Evolutionary conservation across 2,329 filamentous ascomycete genomes (phyloP).

Genomic region (Aureobasidium sp.): DNA sequence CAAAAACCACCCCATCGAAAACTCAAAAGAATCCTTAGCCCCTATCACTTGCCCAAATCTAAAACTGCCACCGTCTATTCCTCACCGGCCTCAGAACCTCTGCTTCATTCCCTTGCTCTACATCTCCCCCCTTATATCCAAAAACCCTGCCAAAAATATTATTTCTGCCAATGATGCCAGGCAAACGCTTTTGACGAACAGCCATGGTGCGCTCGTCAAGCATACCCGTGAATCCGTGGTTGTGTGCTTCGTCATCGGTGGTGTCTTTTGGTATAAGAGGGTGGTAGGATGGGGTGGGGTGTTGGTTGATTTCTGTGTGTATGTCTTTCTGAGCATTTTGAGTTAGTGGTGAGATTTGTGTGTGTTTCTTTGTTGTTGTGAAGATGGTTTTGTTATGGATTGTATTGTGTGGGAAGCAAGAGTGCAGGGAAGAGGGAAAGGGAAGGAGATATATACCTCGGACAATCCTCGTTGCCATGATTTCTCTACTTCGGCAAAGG

Average conservation of each 20-base stretch:
- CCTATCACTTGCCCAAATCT: neutral
- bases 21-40: neutral
- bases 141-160: neutral
- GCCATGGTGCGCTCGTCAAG: slow-evolving; percentile 9
- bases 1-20: neutral
- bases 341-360: neutral
- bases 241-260: neutral
- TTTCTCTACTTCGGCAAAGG: slow-evolving; percentile 8
- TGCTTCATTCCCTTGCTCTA: neutral
- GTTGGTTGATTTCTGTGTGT: neutral
- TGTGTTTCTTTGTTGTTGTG: neutral
- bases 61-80: slow-evolving; percentile 1
- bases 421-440: slow-evolving; percentile 6
- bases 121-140: no score
- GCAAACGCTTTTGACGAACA: neutral
- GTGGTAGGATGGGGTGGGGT: neutral
- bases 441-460: slow-evolving; percentile 1
- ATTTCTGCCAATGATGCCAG: neutral
- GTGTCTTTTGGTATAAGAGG: neutral
- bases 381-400: no score
- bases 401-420: slow-evolving; percentile 13
- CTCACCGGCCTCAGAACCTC: neutral
- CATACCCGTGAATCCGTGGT: neutral
- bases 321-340: neutral
- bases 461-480: slow-evolving; percentile 10